Conservation (phyloP, 2,329 filamentous ascomycete species). For the Xylaria sp. region DNA sequence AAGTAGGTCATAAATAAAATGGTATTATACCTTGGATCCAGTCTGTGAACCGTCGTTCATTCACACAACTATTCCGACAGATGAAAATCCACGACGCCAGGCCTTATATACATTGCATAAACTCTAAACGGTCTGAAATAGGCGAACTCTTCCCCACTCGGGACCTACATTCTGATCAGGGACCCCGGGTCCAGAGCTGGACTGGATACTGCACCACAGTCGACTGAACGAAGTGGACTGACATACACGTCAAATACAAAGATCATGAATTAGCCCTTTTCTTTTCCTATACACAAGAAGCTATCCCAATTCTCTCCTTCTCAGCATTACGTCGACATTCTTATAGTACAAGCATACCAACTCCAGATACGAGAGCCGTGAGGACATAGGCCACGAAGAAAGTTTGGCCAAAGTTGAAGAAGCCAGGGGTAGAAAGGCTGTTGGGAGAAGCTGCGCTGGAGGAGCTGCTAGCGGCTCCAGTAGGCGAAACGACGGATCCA, state of each 20-base stretch:
- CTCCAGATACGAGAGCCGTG: constrained; percentile 61
- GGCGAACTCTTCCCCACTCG: not conserved
- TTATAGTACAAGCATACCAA: constrained; percentile 66
- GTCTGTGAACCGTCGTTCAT: not conserved
- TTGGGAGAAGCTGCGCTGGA: constrained; percentile 58
- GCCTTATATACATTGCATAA: constrained; percentile 20
- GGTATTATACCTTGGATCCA: not conserved
- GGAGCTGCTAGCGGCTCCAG: constrained; percentile 55
- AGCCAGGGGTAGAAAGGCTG: constrained; percentile 49
- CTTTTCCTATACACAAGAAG: constrained; percentile 20
- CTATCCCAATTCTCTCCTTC: constrained; percentile 18
- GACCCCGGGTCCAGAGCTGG: not conserved
- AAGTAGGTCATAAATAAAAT: not conserved
- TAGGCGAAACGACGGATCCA: constrained; percentile 62
- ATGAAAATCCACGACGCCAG: constrained; percentile 16
- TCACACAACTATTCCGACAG: not conserved
- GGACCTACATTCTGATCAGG: not conserved
- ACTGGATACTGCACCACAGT: not conserved
- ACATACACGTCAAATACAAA: constrained; percentile 7
- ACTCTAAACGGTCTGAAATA: constrained; percentile 2
- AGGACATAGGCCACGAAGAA: constrained; percentile 61
- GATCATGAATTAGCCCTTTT: constrained; percentile 1
- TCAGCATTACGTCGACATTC: constrained; percentile 20
- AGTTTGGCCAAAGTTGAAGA: constrained; percentile 48
- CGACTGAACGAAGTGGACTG: not conserved